Evolutionary conservation across 768 basidiomycete genomes (phyloP), one percentile per base, ranked within the genome.

Genomic region (Gymnopilus junonius): DNA sequence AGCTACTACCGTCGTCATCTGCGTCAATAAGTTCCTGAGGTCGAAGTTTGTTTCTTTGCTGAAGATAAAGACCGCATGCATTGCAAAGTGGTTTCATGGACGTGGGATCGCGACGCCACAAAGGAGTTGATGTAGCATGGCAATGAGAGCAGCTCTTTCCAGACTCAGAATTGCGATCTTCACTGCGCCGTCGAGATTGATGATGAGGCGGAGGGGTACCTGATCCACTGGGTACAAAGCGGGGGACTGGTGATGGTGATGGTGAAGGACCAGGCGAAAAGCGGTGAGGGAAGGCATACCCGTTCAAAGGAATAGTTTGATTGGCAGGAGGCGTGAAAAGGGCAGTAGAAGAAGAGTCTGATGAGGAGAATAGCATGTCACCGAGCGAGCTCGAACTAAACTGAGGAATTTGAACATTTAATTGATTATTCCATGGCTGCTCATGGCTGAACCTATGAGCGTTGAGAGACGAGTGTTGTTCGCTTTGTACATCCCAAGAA

Each of bases 11-110:
- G 42, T 82, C 80, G 51, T 78, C 81, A 66, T 82, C 81, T 20
- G 82, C 82, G 58, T 82, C 82, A 59, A 83, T 83, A 63, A 83
- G 79, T 68, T 81, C 81, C 64, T 82, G 80, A 8, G 82, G 82
- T 2, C 82, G 79, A 34, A 79, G 76, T 59, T 79, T 81, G 50
- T 82, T 78, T 25, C 82, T 73, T 63, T 83, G 82, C 55, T 82
- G 80, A 15, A 82, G 74, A 65, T 83, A 83, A 2, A 83, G 71
- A 2, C 82, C 82, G 55, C 82, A 83, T 11, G 81, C 82, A 60
- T 83, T 83, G 61, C 82, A 83, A 8, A 83, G 68, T 1, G 80
- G 79, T 65, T 79, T 77, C 65, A 82, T 76, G 5, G 80, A 81
- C 1, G 73, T 71, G 1, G 81, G 82, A 58, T 83, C 81, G 32